These are phyloP conservation scores for Penicillium sp. DNA, from an alignment of 2,329 filamentous ascomycete species.

Conservation along the genomic window DNA sequence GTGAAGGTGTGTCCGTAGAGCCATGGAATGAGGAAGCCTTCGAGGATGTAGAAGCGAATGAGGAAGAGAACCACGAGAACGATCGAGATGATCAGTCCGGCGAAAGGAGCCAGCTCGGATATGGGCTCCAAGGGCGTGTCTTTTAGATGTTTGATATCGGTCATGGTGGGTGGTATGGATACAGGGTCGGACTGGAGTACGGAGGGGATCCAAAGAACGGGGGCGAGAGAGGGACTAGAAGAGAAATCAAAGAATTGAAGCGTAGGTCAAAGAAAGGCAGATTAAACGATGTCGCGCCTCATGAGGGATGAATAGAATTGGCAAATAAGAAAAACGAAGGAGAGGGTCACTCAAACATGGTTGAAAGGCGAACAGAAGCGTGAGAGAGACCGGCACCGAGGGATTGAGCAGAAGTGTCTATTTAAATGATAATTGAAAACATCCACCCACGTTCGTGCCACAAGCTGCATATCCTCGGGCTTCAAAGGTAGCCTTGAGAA, in stretches of 20 bases:
- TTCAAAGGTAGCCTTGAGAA: no score
- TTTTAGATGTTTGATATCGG: background rate
- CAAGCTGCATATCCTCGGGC: background rate
- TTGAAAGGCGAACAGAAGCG: background rate
- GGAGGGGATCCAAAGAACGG: background rate
- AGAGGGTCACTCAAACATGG: background rate
- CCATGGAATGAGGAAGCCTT: conserved; percentile 37
- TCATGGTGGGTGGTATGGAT: background rate
- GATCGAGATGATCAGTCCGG: conserved; percentile 28
- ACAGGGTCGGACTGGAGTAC: background rate
- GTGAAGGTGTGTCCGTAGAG: conserved; percentile 39
- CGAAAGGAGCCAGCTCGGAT: conserved; percentile 25
- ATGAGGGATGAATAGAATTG: background rate
- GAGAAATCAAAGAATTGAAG: background rate
- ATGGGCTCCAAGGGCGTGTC: conserved; percentile 20
- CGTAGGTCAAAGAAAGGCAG: background rate
- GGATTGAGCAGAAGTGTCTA: background rate
- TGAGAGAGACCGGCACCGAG: background rate
- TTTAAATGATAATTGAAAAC: background rate
- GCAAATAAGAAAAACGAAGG: background rate
- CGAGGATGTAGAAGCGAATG: conserved; percentile 45
- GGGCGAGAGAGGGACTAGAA: background rate
- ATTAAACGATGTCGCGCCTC: no score
- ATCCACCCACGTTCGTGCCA: background rate
- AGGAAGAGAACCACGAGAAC: conserved; percentile 36